Evolutionary conservation across 768 basidiomycete species (phyloP).

Genomic region (Lentinula boryana): DNA sequence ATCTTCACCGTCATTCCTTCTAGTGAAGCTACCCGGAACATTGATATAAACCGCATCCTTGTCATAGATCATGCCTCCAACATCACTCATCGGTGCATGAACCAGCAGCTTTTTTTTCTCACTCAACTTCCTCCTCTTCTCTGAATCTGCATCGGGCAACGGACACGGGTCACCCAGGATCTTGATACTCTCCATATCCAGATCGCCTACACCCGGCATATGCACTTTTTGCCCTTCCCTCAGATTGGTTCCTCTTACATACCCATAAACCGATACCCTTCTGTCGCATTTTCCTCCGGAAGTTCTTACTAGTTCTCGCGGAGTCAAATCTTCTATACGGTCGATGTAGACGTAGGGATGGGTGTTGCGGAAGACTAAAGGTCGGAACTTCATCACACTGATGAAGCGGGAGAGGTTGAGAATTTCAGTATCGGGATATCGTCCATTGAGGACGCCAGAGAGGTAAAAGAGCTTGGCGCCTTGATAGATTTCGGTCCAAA

Average conservation of each 20-base stretch:
- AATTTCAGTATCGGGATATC: constrained; percentile 95
- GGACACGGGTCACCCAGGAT: constrained; percentile 93
- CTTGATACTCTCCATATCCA: constrained; percentile 68
- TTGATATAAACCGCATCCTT: constrained; percentile 99
- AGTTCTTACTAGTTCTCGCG: constrained; percentile 73
- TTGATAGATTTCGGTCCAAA: constrained; percentile 99
- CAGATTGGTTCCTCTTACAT: constrained; percentile 85
- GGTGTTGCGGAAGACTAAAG: constrained; percentile 89
- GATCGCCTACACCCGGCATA: constrained; percentile 91
- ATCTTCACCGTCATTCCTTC: constrained; percentile 60
- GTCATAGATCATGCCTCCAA: constrained; percentile 94
- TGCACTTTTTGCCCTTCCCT: constrained; percentile 76
- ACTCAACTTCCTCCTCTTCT: constrained; percentile 86
- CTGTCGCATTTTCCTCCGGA: constrained; percentile 88
- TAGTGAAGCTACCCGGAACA: constrained; percentile 90
- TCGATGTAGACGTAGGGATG: constrained; percentile 96
- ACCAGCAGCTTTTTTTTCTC: constrained; percentile 91
- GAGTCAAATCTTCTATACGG: constrained; percentile 90
- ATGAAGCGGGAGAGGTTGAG: constrained; percentile 96
- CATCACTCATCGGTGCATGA: constrained; percentile 98
- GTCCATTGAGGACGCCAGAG: constrained; percentile 93
- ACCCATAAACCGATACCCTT: constrained; percentile 92
- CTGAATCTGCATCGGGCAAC: constrained; percentile 83
- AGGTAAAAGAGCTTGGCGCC: constrained; percentile 98
- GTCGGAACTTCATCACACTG: constrained; percentile 97